phyloP scores from a whole-genome alignment of 345 rosid genomes.

The Arabis alpina region DNA sequence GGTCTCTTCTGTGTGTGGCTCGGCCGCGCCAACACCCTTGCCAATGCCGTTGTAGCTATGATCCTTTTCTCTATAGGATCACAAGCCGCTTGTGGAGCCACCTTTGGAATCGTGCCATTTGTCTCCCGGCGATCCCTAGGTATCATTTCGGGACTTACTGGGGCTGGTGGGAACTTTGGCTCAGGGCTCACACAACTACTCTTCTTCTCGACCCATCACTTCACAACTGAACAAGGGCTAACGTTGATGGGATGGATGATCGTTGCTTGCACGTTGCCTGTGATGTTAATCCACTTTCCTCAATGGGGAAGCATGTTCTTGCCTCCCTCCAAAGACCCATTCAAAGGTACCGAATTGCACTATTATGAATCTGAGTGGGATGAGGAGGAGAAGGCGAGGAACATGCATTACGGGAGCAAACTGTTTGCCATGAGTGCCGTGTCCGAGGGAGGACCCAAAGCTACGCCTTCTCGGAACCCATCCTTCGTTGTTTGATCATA shows the following conservation, averaged over 20 bases:
- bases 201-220: constrained; percentile 49
- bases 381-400: constrained; percentile 50
- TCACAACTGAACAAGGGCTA: constrained; percentile 50
- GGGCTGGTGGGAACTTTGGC: constrained; percentile 66
- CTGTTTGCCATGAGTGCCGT: constrained; percentile 54
- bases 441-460: constrained; percentile 40
- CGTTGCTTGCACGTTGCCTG: constrained; percentile 57
- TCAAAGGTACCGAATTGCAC: constrained; percentile 47
- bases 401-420: constrained; percentile 51
- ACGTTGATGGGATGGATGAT: constrained; percentile 62
- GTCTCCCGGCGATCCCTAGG: constrained; percentile 61
- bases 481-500: constrained; percentile 14
- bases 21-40: constrained; percentile 47
- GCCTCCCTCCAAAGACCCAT: constrained; percentile 44
- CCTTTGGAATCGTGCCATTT: constrained; percentile 61
- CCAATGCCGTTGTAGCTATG: constrained; percentile 49
- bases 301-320: constrained; percentile 78
- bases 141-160: constrained; percentile 57
- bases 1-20: constrained; percentile 36
- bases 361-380: constrained; percentile 56
- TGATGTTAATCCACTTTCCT: constrained; percentile 54
- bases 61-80: constrained; percentile 60
- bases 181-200: constrained; percentile 58
- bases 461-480: neutral
- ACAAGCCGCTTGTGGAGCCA: constrained; percentile 68